phyloP scores from a whole-genome alignment of 805 yeast species.

The Wickerhamomyces chaumierensis region DNA sequence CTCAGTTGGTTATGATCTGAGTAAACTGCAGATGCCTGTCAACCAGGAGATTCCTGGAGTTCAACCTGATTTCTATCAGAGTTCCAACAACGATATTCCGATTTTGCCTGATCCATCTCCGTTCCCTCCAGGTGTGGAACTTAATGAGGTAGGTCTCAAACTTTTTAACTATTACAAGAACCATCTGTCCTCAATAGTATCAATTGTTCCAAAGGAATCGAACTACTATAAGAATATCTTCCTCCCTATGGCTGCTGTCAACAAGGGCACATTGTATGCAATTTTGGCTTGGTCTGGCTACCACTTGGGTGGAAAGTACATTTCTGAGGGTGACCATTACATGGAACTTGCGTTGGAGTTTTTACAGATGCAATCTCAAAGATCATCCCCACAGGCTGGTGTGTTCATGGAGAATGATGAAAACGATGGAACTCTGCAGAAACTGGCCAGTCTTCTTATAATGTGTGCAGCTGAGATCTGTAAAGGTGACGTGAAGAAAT shows the following conservation, averaged over 20 bases:
- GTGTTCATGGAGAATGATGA: constrained; percentile 14
- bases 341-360: constrained; percentile 32
- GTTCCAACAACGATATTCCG: constrained; percentile 4
- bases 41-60: constrained; percentile 8
- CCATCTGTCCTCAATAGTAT: constrained; percentile 33
- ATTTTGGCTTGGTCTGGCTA: constrained; percentile 48
- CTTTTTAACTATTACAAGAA: constrained; percentile 41
- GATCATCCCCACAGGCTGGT: not conserved
- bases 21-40: constrained; percentile 1
- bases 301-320: constrained; percentile 24
- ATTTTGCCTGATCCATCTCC: constrained; percentile 6
- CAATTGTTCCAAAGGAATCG: constrained; percentile 34
- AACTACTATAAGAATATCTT: constrained; percentile 43
- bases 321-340: constrained; percentile 36
- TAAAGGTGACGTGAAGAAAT: constrained; percentile 67
- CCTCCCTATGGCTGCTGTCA: constrained; percentile 38
- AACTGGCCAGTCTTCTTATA: constrained; percentile 56
- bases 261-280: constrained; percentile 36
- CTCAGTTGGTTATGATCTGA: constrained; percentile 4
- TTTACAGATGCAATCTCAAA: constrained; percentile 13
- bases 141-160: constrained; percentile 32
- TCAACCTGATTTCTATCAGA: constrained; percentile 4
- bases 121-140: constrained; percentile 12
- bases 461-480: constrained; percentile 76
- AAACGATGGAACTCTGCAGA: constrained; percentile 20